These are phyloP conservation scores for Linnemannia exigua DNA, from an alignment of 192 early-diverging fungal species.

Conservation along the genomic window DNA sequence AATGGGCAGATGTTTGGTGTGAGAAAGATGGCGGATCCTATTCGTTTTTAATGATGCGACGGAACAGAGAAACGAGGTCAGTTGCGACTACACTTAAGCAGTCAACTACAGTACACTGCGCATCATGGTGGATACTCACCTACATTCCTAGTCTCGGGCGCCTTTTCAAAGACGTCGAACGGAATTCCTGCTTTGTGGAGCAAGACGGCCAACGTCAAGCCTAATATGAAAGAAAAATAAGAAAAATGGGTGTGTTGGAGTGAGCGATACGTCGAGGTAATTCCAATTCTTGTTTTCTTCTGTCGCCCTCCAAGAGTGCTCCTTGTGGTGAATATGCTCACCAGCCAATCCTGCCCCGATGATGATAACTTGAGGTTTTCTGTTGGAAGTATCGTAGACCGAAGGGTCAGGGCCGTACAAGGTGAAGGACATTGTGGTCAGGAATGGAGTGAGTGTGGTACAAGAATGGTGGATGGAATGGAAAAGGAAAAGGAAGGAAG, in stretches of 20 bases:
- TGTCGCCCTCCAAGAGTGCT: neutral
- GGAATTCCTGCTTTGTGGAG: neutral
- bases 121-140: neutral
- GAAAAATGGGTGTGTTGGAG: neutral
- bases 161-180: neutral
- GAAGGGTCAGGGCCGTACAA: neutral
- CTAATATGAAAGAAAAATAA: neutral
- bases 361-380: neutral
- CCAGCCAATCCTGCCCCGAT: neutral
- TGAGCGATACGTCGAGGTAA: neutral
- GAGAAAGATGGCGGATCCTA: conserved; percentile 2
- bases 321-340: neutral
- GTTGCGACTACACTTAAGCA: too few relatives aligned
- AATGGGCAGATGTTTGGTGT: conserved; percentile 10
- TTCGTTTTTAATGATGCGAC: too few relatives aligned
- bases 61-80: too few relatives aligned
- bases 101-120: too few relatives aligned
- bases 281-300: neutral
- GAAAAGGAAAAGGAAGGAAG: neutral
- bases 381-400: neutral
- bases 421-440: neutral
- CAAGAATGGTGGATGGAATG: neutral
- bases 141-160: neutral
- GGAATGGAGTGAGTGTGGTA: neutral
- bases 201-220: neutral